Evolutionary conservation across 23 red algal genomes (phyloP).

Genomic region (Chondrus crispus): DNA sequence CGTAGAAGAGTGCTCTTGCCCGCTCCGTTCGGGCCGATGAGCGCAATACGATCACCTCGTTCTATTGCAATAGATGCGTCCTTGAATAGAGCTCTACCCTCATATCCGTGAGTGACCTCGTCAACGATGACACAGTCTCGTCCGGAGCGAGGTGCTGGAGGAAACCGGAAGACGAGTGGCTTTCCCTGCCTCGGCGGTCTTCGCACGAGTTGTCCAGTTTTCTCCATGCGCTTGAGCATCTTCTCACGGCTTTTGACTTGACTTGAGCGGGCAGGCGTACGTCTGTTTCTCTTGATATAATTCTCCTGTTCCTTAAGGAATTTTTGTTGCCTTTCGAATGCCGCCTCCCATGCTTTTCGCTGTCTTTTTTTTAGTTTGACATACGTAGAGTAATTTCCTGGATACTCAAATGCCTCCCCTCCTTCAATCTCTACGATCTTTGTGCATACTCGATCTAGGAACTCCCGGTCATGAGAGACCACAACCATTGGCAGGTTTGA

Average conservation of each 20-base stretch:
- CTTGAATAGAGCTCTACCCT: slow-evolving; percentile 62
- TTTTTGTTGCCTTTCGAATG: slow-evolving; percentile 87
- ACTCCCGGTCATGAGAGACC: slow-evolving; percentile 95
- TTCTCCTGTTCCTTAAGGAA: slow-evolving; percentile 83
- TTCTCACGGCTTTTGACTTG: slow-evolving; percentile 93
- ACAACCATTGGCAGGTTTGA: slow-evolving; percentile 86
- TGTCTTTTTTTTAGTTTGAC: slow-evolving; percentile 79
- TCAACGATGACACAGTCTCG: slow-evolving; percentile 81
- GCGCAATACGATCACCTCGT: slow-evolving; percentile 89
- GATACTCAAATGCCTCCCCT: slow-evolving; percentile 87
- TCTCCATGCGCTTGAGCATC: slow-evolving; percentile 80
- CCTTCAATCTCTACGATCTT: slow-evolving; percentile 96
- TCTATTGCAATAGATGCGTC: slow-evolving; percentile 88
- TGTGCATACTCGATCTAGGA: slow-evolving; percentile 90
- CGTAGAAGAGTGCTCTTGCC: slow-evolving; percentile 96
- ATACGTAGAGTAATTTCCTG: slow-evolving; percentile 91
- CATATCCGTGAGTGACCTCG: slow-evolving; percentile 80
- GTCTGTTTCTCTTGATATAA: slow-evolving; percentile 84
- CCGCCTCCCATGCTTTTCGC: slow-evolving; percentile 78
- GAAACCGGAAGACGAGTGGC: slow-evolving; percentile 92
- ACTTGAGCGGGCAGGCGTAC: slow-evolving; percentile 60
- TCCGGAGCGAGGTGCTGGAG: slow-evolving; percentile 88
- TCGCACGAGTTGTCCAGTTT: slow-evolving; percentile 76
- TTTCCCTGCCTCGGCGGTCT: slow-evolving; percentile 82
- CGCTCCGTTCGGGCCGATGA: slow-evolving; percentile 91